phyloP scores from a whole-genome alignment of 352 stramenopile species.

The Pythium sukuiense region DNA sequence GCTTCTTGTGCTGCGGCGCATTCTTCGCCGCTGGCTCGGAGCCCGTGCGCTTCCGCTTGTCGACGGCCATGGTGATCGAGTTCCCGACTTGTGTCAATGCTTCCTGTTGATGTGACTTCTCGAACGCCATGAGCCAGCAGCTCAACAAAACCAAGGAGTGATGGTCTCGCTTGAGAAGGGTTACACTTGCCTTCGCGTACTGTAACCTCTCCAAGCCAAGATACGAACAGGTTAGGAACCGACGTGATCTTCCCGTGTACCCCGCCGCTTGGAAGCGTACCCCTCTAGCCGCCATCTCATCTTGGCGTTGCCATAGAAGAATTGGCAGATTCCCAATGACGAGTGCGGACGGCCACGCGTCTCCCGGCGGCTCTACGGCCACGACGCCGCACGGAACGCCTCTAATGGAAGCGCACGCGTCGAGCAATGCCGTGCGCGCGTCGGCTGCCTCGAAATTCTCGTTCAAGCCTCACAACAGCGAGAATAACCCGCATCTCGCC shows the following conservation, averaged over 20 bases:
- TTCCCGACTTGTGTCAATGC: neutral
- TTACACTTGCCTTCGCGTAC: constrained; percentile 7
- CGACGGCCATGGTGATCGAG: constrained; percentile 7
- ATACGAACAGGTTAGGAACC: neutral
- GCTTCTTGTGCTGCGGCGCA: constrained; percentile 25
- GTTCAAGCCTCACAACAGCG: constrained; percentile 18
- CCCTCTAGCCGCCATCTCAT: neutral
- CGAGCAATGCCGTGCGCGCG: neutral
- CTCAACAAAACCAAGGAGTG: constrained; percentile 17
- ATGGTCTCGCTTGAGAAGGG: constrained; percentile 12
- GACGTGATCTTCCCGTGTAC: neutral
- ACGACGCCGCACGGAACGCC: constrained; percentile 2
- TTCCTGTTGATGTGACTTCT: constrained; percentile 7
- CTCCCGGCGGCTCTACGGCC: neutral
- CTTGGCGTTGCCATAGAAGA: neutral
- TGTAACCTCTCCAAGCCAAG: neutral
- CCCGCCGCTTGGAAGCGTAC: neutral
- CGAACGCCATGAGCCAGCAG: constrained; percentile 25
- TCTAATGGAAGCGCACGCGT: constrained; percentile 5
- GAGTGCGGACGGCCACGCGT: neutral
- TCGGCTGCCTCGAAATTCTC: constrained; percentile 7
- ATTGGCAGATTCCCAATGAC: neutral
- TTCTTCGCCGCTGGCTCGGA: neutral
- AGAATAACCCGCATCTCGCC: neutral
- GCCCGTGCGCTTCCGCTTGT: constrained; percentile 29